phyloP scores from a whole-genome alignment of 768 basidiomycete genomes.

The Baorangia bicolor region DNA sequence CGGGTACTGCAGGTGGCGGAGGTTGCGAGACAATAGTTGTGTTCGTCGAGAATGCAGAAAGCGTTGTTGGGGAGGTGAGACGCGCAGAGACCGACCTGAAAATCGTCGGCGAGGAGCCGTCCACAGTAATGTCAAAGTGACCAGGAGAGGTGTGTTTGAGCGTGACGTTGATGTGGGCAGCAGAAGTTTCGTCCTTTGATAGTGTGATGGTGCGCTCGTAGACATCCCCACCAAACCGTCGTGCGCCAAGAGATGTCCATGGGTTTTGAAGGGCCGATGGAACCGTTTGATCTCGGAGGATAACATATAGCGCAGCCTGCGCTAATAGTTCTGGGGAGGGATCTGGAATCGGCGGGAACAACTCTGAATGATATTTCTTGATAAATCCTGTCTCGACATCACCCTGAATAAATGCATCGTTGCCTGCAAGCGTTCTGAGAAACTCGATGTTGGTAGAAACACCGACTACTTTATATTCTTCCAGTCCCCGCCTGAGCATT shows the following conservation, averaged over 20 bases:
- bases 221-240: constrained; percentile 75
- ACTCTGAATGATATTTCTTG: constrained; percentile 77
- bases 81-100: constrained; percentile 57
- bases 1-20: constrained; percentile 51
- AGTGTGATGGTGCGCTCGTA: constrained; percentile 62
- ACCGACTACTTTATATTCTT: constrained; percentile 88
- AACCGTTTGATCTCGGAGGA: constrained; percentile 56
- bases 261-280: constrained; percentile 43
- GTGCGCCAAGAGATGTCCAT: constrained; percentile 68
- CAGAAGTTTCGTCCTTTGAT: constrained; percentile 52
- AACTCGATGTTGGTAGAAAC: constrained; percentile 93
- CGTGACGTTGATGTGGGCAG: constrained; percentile 37
- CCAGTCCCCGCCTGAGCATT: constrained; percentile 74
- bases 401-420: constrained; percentile 70
- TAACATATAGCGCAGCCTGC: constrained; percentile 76
- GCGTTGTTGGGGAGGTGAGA: constrained; percentile 52
- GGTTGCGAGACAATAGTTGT: constrained; percentile 78
- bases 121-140: constrained; percentile 54
- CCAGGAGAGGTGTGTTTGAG: constrained; percentile 43
- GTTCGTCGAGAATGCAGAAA: constrained; percentile 47
- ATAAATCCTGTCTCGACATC: constrained; percentile 95
- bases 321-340: constrained; percentile 67
- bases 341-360: constrained; percentile 67
- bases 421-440: constrained; percentile 71
- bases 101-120: constrained; percentile 25